A percentile compares a stretch with the other conserved stretches of the same genome.
These are phyloP conservation scores for Hanseniaspora clermontiae DNA, from an alignment of 805 yeast genomes.

Conservation along the genomic window DNA sequence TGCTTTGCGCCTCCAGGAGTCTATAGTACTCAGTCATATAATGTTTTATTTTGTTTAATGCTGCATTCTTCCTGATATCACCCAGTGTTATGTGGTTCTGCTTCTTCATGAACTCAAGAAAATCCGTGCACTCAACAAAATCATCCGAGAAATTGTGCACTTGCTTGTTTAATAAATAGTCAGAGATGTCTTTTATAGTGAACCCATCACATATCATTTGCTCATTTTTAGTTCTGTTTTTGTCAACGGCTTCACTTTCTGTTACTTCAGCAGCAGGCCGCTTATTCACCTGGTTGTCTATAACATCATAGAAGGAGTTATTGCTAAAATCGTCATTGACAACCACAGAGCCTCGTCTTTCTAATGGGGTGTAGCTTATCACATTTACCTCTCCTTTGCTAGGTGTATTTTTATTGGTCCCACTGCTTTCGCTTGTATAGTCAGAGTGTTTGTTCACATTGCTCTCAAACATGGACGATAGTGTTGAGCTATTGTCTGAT, in stretches of 20 bases:
- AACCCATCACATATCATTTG: constrained; percentile 3
- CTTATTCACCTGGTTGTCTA: neutral
- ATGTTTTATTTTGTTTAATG: constrained; percentile 18
- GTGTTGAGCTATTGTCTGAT: neutral
- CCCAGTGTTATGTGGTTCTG: neutral
- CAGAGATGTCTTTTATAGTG: constrained; percentile 26
- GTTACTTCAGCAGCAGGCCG: neutral
- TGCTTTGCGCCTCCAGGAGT: constrained; percentile 34
- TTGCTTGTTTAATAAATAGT: constrained; percentile 45
- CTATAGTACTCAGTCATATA: constrained; percentile 39
- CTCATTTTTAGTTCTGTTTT: neutral
- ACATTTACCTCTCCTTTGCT: neutral
- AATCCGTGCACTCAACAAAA: neutral
- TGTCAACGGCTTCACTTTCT: neutral
- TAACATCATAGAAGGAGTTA: neutral
- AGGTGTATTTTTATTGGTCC: neutral
- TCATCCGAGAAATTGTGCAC: neutral
- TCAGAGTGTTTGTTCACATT: neutral
- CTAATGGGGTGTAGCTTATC: neutral
- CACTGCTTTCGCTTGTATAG: neutral
- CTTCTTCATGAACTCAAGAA: neutral
- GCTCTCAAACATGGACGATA: neutral
- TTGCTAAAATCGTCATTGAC: neutral
- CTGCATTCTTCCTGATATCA: neutral
- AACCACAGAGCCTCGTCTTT: neutral